Conservation (phyloP, 371 early-diverging fungal species). For the Rhizopus microsporus region DNA sequence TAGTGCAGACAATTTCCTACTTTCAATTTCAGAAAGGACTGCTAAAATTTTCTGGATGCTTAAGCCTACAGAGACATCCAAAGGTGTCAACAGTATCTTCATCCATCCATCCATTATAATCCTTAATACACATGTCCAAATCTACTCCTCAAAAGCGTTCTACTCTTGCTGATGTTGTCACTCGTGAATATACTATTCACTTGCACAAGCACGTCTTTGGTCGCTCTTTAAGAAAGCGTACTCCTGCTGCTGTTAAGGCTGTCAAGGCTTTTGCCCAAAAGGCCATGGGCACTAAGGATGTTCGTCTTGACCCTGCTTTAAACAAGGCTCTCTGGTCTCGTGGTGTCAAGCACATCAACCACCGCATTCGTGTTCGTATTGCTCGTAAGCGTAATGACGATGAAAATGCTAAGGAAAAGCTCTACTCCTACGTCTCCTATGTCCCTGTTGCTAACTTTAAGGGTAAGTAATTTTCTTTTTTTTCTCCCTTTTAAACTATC, state of each 20-base stretch:
- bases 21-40: too few relatives aligned
- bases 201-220: constrained; percentile 88
- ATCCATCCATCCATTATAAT: constrained; percentile 12
- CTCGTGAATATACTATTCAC: constrained; percentile 95
- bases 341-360: constrained; percentile 89
- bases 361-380: constrained; percentile 92
- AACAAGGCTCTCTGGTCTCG: constrained; percentile 87
- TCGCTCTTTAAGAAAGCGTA: constrained; percentile 93
- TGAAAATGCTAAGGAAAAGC: constrained; percentile 92
- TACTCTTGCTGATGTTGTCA: constrained; percentile 72
- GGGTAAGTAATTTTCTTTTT: constrained; percentile 47
- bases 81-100: too few relatives aligned
- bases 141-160: constrained; percentile 60
- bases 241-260: constrained; percentile 91
- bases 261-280: constrained; percentile 85
- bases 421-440: constrained; percentile 86
- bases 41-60: too few relatives aligned
- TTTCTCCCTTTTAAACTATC: neutral
- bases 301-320: constrained; percentile 77
- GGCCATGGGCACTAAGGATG: constrained; percentile 89
- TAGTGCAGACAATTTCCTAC: too few relatives aligned
- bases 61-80: too few relatives aligned
- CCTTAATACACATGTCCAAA: constrained; percentile 48
- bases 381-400: constrained; percentile 93
- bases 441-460: constrained; percentile 88